Evolutionary conservation across 2,329 filamentous ascomycete genomes (phyloP), one percentile per base, ranked within the genome.

Genomic region (Colletotrichum spinosum): DNA sequence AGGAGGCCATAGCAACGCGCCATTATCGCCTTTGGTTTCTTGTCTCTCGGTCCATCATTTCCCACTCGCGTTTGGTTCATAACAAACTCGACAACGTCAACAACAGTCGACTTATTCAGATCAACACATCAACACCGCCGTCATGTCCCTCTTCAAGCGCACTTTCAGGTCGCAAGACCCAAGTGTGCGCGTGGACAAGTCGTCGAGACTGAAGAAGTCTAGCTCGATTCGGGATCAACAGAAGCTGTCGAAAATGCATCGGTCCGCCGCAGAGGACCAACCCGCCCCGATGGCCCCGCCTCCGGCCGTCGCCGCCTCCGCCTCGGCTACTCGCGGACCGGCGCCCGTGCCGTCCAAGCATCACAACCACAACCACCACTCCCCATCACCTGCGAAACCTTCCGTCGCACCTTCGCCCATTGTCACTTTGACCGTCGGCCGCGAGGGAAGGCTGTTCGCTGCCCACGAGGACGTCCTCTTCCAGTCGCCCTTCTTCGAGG

Each of bases 391-490:
- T 25, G 39, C 44, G 10, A 70, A 67, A 46, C 68, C 74, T 63
- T 69, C 74, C 67, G 68, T 77, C 65, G 72, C 80, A 51, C 81
- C 84, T 69, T 88, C 88, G 68, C 91, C 94, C 75, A 97, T 97
- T 79, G 86, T 97, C 80, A 97, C 94, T 67, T 84, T 97, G 72
- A 89, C 92, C 71, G 90, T 97, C 75, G 94, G 94, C 72, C 83
- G 82, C 72, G 94, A 97, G 75, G 91, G 92, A 77, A 92, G 94
- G 74, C 86, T 97, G 78, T 97, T 97, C 85, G 94, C 94, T 73
- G 94, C 94, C 75, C 94, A 97, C 81, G 93, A 97, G 85, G 92
- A 97, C 80, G 90, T 97, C 74, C 88, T 97, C 70, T 88, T 88
- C 75, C 88, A 92, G 79, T 95, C 93, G 77, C 91, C 93, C 70